Evolutionary conservation across 306 rosid genomes (phyloP), one percentile per base, ranked within the genome.

Genomic region (Lotus japonicus): DNA sequence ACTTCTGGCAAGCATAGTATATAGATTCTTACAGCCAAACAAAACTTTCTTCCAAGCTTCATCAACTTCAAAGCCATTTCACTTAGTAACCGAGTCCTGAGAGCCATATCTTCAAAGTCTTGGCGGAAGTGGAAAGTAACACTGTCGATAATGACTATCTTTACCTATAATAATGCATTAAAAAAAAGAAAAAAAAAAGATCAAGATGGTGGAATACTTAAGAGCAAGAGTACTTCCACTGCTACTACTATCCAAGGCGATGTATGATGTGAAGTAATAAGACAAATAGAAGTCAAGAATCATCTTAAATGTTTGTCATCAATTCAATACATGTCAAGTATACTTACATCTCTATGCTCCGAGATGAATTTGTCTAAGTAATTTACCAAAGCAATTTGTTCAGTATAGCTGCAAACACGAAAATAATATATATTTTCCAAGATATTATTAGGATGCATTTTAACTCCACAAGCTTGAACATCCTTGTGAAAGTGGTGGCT

Each of bases 61-160:
- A 88, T 94, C 79, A 92, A 68, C 87, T 89, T 92, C 16, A 88
- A 83, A 77, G 98, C 92, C 89, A 88, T 92, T 80, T 83, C 96
- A 76, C 91, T 48, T 4, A 92, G 90, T 74, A 92, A 79, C 9
- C 97, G 89, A 59, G 95, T 88, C 79, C 98, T 84, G 64, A 80
- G 94, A 64, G 91, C 91, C 87, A 88, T 83, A 70, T 92, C 97
- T 5, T 86, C 96, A 60, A 94, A 90, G 76, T 86, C 95, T 90
- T 90, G 97, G 81, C 92, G 92, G 61, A 90, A 94, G 78, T 94
- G 98, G 81, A 94, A 86, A 72, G 97, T 88, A 63, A 94, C 92
- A 81, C 97, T 94, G 73, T 94, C 98, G 74, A 90, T 44, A 74
- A 94, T 82, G 58, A 94, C 74, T 54, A 94, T 72, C 84, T 86